Evolutionary conservation across 2,329 filamentous ascomycete genomes (phyloP), one percentile per base, ranked within the genome.

Genomic region (Aspergillus fumigatus): DNA sequence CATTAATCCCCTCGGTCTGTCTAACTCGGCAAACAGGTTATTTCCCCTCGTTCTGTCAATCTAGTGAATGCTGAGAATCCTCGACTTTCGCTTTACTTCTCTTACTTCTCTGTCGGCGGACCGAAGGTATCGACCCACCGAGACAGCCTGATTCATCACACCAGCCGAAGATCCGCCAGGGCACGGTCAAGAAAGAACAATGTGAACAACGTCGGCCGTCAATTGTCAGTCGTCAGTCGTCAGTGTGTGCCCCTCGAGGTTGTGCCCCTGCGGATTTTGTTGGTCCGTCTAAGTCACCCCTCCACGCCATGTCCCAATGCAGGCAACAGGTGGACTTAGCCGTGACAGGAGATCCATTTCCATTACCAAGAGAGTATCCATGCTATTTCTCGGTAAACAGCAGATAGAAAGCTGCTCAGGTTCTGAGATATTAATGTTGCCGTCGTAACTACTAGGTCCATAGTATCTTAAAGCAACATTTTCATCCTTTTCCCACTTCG

Each of bases 91-190:
- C 43, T n/a, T 38, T 41, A 32, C 26, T 51, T 47, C 48, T 50
- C 48, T 52, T 48, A 23, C 55, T 53, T 50, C 53, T 35, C 50
- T 43, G 54, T 56, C 52, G 53, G 59, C 52, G 53, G 26, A 55
- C 60, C 59, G 56, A 59, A 59, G 55, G 27, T 59, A 19, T 27
- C 27, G 60, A 62, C 62, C 61, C 61, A 63, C 62, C 51, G 50
- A 49, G 11, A 35, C 32, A 35, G 32, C 17, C 29, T 14, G 29
- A 35, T 35, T 35, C 45, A 59, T 55, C 55, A 55, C 60, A 52
- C 45, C 54, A 61, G 54, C 59, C 62, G 59, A 62, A 58, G 61
- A 58, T 59, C 57, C 62, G 59, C 47, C 55, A 54, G 11, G 29
- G 21, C 56, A 53, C 41, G 23, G 47, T 48, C 32, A 35, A 35